Base-by-base conservation (phyloP, 1,284 basidiomycete genomes). In the Puccinia polysora region DNA sequence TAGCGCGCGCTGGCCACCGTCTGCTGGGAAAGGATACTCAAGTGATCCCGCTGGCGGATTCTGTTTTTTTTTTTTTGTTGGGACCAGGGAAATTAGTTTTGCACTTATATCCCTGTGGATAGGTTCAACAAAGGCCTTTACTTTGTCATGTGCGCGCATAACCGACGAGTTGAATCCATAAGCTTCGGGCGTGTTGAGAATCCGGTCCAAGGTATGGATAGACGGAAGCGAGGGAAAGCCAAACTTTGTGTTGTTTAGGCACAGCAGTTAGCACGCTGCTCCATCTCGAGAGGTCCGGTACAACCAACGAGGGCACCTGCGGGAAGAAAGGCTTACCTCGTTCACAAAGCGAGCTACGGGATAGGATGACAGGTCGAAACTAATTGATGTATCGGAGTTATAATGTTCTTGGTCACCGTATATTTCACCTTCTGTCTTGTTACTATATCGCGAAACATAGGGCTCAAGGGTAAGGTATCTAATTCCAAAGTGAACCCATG, bases 171-270 rank as follows among this genome's bases (percentile, higher is more conserved):
- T 86, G 81, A 87, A 86, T 14, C 80, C 80, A 78, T 85, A 86
- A 74, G 85, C 84, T 12, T 82, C 82, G 32, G 67, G 43, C 0
- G 82, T 80, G 15, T 79, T 75, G 18, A 87, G 82, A 0, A 85
- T 84, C 75, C 86, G 84, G 76, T 86, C 83, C 83, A 85, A 86
- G 65, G 82, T 84, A 75, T 85, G 85, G 78, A 87, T 84, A 0
- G 85, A 86, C 0, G 86, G 85, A 82, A 86, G 84, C 0, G 85
- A 86, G 76, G 86, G 86, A 79, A 86, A 86, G 20, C 85, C 85
- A 74, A 87, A 87, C 75, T 70, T 12, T 25, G 14, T 8, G 2
- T 15, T n/a, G n/a, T n/a, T n/a, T n/a, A n/a, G n/a, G n/a, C n/a
- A n/a, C n/a, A n/a, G n/a, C n/a, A n/a, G n/a, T n/a, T n/a, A n/a